Conservation (phyloP, 2,329 filamentous ascomycete genomes). For the Claviceps fusiformis region DNA sequence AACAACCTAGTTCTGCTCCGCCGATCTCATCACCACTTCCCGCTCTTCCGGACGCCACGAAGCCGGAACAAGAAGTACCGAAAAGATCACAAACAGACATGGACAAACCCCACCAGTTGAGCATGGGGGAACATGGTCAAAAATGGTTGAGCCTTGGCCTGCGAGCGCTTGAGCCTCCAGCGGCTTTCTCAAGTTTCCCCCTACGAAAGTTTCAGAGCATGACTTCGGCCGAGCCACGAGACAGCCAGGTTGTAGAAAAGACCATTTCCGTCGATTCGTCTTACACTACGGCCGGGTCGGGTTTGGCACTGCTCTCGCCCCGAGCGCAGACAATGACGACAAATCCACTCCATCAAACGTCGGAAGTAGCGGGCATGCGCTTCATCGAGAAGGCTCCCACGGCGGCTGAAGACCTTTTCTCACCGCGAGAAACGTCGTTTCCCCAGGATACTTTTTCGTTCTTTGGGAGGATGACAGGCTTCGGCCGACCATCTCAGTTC, state of each 20-base stretch:
- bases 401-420: slow-evolving; percentile 39
- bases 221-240: slow-evolving; percentile 3
- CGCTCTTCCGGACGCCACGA: slow-evolving; percentile 4
- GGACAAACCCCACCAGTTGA: slow-evolving; percentile 7
- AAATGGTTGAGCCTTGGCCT: slow-evolving; percentile 23
- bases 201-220: slow-evolving; percentile 4
- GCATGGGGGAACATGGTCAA: slow-evolving; percentile 7
- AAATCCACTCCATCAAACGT: slow-evolving; percentile 43
- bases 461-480: slow-evolving; percentile 31
- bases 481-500: slow-evolving; percentile 35
- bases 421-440: slow-evolving; percentile 37
- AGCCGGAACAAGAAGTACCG: slow-evolving; percentile 6
- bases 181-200: slow-evolving; percentile 3
- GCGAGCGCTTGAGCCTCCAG: slow-evolving; percentile 11
- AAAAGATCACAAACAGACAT: slow-evolving; percentile 24
- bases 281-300: slow-evolving; percentile 22
- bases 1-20: neutral
- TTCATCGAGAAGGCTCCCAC: slow-evolving; percentile 40
- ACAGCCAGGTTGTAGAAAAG: slow-evolving; percentile 17
- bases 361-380: slow-evolving; percentile 33
- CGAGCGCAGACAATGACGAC: slow-evolving; percentile 59
- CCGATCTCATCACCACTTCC: neutral
- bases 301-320: slow-evolving; percentile 49
- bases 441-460: slow-evolving; percentile 38
- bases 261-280: slow-evolving; percentile 22